Base-by-base conservation (phyloP, 2,329 filamentous ascomycete genomes). In the Fusarium duplospermum region DNA sequence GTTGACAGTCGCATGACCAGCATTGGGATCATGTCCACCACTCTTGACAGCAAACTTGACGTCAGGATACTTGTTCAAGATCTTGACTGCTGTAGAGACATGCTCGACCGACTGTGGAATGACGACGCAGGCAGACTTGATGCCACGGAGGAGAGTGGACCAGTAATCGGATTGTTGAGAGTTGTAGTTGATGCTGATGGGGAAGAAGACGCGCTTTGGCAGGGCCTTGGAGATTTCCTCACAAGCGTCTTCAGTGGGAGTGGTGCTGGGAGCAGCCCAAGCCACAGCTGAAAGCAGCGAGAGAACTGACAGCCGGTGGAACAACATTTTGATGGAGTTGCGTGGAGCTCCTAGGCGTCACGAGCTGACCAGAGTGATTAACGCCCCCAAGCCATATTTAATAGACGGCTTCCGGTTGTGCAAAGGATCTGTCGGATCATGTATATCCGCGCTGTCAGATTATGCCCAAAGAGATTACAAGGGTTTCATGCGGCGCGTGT, bases 21-120 rank as follows among this genome's bases (percentile, higher is more conserved):
- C 56, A 6, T 72, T 72, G 0, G 70, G 70, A 11, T 72, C 70
- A 4, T 72, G 70, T 0, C 70, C 70, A 13, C 70, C 70, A 9
- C 36, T 52, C 50, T 73, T 72, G 0, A 62, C 70, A 2, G 70
- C 62, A 4, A 72, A 72, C 11, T 62, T 58, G n/a, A 72, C 70
- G 14, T 60, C 61, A 0, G 70, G 70, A 0, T 73, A 73, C 31
- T 73, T 66, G 4, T 66, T 73, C 35, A 72, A 6, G 16, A 70
- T 72, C 0, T 59, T 62, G 9, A 72, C 69, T 0, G 70, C 65
- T 0, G 57, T 61, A 0, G 70, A 70, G 2, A 72, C 70, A 33
- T 72, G 54, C 1, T 35, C 22, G 2, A 56, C 27, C 6, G 69
- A 70, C 13, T 66, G 35, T 5, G 70, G 47, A 0, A 40, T 47